Conservation (phyloP, 2,329 filamentous ascomycete genomes). For the Fusarium stilboides region DNA sequence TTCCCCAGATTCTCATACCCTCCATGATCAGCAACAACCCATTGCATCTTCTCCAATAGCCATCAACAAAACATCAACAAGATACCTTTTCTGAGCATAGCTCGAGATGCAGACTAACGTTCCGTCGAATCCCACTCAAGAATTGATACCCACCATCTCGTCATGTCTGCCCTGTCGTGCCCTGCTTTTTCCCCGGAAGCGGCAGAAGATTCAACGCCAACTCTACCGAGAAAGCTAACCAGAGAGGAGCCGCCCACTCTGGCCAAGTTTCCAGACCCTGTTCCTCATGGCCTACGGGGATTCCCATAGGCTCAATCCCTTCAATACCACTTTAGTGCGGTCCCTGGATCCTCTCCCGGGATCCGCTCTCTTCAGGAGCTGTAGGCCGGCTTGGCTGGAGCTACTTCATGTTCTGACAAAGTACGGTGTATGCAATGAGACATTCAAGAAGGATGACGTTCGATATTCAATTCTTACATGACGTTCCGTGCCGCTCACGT, state of each 20-base stretch:
- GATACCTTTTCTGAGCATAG: constrained; percentile 20
- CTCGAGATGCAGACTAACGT: constrained; percentile 3
- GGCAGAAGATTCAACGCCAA: constrained; percentile 40
- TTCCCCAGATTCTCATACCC: constrained; percentile 34
- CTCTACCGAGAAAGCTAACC: constrained; percentile 21
- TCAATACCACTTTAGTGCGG: constrained; percentile 13
- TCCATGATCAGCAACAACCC: constrained; percentile 22
- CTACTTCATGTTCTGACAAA: constrained; percentile 19
- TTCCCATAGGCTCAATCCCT: constrained; percentile 28
- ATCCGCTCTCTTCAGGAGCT: constrained; percentile 22
- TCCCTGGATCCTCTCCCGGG: constrained; percentile 9
- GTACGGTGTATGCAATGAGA: constrained; percentile 18
- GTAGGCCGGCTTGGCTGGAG: constrained; percentile 21
- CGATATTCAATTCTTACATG: neutral
- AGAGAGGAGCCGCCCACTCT: constrained; percentile 13
- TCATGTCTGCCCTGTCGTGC: constrained; percentile 29
- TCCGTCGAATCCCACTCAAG: constrained; percentile 13
- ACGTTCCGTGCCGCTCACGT: constrained; percentile 5
- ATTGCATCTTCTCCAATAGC: constrained; percentile 15
- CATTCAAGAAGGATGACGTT: constrained; percentile 30
- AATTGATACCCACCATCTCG: constrained; percentile 28
- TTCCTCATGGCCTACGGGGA: constrained; percentile 10
- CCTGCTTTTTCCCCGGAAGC: constrained; percentile 35
- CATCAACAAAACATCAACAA: constrained; percentile 8
- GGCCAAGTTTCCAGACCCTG: constrained; percentile 34